A percentile compares a stretch with the other conserved stretches of the same genome.
These are phyloP conservation scores for Phytophthora syringae DNA, from an alignment of 352 stramenopile genomes.

Conservation along the genomic window DNA sequence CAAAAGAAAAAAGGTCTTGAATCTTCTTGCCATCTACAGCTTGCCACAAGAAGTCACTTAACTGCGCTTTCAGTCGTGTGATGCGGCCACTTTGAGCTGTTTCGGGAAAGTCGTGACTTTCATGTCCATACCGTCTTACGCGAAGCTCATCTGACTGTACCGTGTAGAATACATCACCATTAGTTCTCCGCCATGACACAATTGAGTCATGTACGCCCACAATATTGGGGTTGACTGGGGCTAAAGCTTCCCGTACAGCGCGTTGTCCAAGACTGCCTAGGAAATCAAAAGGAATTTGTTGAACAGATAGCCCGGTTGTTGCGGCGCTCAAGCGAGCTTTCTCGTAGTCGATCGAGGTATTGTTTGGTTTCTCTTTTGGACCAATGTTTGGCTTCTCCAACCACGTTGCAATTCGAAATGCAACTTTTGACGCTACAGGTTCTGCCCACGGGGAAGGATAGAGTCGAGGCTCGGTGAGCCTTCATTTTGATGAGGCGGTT, in stretches of 20 bases:
- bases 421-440: slow-evolving; percentile 12
- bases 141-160: slow-evolving; percentile 16
- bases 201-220: slow-evolving; percentile 22
- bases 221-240: slow-evolving; percentile 22
- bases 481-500: neutral
- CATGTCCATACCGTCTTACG: slow-evolving; percentile 33
- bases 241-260: slow-evolving; percentile 22
- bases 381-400: slow-evolving; percentile 9
- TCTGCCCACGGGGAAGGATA: slow-evolving; percentile 22
- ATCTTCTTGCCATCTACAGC: slow-evolving; percentile 22
- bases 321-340: slow-evolving; percentile 4
- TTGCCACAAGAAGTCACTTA: slow-evolving; percentile 42
- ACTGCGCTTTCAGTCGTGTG: slow-evolving; percentile 21
- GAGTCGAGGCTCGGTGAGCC: neutral
- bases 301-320: slow-evolving; percentile 6
- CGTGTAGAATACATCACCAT: slow-evolving; percentile 46
- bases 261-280: slow-evolving; percentile 12
- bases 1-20: slow-evolving; percentile 30
- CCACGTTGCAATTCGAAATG: slow-evolving; percentile 27
- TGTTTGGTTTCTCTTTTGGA: neutral
- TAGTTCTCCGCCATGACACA: slow-evolving; percentile 32
- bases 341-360: slow-evolving; percentile 4
- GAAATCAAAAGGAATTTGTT: slow-evolving; percentile 33
- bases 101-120: slow-evolving; percentile 43
- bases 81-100: slow-evolving; percentile 35